Conservation (phyloP, 148 eudicot species). For the Rhododendron vialii region DNA sequence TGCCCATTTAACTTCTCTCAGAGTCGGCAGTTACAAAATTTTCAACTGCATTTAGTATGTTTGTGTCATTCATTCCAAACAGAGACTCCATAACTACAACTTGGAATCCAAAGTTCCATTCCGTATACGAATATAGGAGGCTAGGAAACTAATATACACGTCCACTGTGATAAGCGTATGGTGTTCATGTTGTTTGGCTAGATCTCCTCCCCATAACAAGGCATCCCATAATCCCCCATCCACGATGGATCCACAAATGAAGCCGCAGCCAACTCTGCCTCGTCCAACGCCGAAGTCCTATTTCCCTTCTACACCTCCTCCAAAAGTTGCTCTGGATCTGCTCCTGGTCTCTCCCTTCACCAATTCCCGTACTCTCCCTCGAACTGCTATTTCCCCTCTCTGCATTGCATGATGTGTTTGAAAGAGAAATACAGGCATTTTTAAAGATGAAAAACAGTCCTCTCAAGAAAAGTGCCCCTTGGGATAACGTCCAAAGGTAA, state of each 20-base stretch:
- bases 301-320: neutral
- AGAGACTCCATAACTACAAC: too few species aligned
- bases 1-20: too few species aligned
- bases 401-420: neutral
- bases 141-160: too few species aligned
- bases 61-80: too few species aligned
- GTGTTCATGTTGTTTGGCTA: too few species aligned
- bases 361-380: neutral
- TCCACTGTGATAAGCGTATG: too few species aligned
- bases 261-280: neutral
- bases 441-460: neutral
- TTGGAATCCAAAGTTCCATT: too few species aligned
- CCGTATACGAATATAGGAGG: too few species aligned
- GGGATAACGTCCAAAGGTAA: neutral
- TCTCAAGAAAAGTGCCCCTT: neutral
- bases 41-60: too few species aligned
- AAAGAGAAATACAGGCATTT: neutral
- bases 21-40: too few species aligned
- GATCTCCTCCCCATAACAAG: too few species aligned
- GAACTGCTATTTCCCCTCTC: neutral
- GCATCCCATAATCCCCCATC: neutral
- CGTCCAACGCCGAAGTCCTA: neutral
- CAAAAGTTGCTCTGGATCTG: neutral
- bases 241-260: neutral
- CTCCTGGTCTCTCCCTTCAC: neutral